These are phyloP conservation scores for Mariannaea elegans DNA, from an alignment of 2,329 filamentous ascomycete species.

Conservation along the genomic window DNA sequence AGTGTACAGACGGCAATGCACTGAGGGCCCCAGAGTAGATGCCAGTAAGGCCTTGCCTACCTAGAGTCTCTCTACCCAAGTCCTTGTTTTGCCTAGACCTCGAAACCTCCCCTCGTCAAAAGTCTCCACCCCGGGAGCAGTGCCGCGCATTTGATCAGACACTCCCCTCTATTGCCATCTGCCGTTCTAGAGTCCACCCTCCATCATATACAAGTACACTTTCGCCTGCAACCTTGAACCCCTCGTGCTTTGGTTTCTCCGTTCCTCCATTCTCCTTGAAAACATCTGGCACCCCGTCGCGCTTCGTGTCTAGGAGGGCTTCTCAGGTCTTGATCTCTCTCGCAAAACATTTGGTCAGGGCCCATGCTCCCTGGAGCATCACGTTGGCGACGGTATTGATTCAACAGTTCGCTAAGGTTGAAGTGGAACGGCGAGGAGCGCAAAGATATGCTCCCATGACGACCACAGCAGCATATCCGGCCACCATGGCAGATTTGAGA, in stretches of 20 bases:
- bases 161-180: slow-evolving; percentile 56
- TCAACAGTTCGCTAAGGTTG: slow-evolving; percentile 35
- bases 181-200: slow-evolving; percentile 52
- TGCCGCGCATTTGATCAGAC: slow-evolving; percentile 60
- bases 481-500: slow-evolving; percentile 71
- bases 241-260: slow-evolving; percentile 29
- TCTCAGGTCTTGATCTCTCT: slow-evolving; percentile 22
- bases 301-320: slow-evolving; percentile 26
- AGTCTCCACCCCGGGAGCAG: slow-evolving; percentile 56
- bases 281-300: slow-evolving; percentile 23
- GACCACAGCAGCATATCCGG: slow-evolving; percentile 67
- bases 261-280: slow-evolving; percentile 22
- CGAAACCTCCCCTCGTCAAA: slow-evolving; percentile 46
- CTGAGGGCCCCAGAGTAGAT: slow-evolving; percentile 41
- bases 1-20: slow-evolving; percentile 20
- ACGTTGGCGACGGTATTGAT: slow-evolving; percentile 37
- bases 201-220: slow-evolving; percentile 58
- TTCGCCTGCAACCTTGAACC: slow-evolving; percentile 52
- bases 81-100: slow-evolving; percentile 49
- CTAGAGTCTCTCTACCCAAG: slow-evolving; percentile 40
- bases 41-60: slow-evolving; percentile 34
- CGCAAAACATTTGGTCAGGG: slow-evolving; percentile 19
- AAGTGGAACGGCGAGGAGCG: slow-evolving; percentile 31
- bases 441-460: slow-evolving; percentile 66
- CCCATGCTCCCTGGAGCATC: slow-evolving; percentile 34